Evolutionary conservation across 2,329 filamentous ascomycete genomes (phyloP).

Genomic region (Neopestalotiopsis clavispora): DNA sequence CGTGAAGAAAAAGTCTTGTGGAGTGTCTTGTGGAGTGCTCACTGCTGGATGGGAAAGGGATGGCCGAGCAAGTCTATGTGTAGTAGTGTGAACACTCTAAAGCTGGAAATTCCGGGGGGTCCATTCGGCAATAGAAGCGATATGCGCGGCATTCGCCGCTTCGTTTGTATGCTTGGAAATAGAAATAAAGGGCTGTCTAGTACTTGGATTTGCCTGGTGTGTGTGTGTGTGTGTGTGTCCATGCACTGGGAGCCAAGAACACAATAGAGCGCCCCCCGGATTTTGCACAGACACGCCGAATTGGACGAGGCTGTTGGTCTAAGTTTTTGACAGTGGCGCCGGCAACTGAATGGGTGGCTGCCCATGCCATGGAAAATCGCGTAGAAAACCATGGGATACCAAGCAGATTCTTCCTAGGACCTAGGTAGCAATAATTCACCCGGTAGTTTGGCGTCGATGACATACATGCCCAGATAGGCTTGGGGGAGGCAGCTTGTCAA

Average conservation of each 20-base stretch:
- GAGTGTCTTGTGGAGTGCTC: slow-evolving; percentile 4
- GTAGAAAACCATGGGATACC: too few relatives aligned
- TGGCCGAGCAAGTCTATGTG: not conserved
- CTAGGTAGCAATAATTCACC: too few relatives aligned
- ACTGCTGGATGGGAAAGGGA: not conserved
- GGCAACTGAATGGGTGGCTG: too few relatives aligned
- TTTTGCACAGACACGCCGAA: not conserved
- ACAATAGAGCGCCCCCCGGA: not conserved
- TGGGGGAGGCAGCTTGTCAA: not conserved
- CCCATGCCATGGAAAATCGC: too few relatives aligned
- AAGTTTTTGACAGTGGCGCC: too few relatives aligned
- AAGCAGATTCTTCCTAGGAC: too few relatives aligned
- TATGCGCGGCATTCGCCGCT: not conserved
- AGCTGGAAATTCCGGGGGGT: not conserved
- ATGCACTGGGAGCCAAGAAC: too few relatives aligned
- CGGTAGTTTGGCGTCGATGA: too few relatives aligned
- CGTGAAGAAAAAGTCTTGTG: slow-evolving; percentile 5
- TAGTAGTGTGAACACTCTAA: not conserved
- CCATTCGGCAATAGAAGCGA: not conserved
- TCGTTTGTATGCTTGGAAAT: not conserved
- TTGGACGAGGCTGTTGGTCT: too few relatives aligned
- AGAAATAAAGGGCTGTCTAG: not conserved
- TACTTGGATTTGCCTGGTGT: not conserved
- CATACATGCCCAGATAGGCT: too few relatives aligned
- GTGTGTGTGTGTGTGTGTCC: not conserved